Conservation (phyloP, 768 basidiomycete genomes). For the Phanerochaete carnosa region DNA sequence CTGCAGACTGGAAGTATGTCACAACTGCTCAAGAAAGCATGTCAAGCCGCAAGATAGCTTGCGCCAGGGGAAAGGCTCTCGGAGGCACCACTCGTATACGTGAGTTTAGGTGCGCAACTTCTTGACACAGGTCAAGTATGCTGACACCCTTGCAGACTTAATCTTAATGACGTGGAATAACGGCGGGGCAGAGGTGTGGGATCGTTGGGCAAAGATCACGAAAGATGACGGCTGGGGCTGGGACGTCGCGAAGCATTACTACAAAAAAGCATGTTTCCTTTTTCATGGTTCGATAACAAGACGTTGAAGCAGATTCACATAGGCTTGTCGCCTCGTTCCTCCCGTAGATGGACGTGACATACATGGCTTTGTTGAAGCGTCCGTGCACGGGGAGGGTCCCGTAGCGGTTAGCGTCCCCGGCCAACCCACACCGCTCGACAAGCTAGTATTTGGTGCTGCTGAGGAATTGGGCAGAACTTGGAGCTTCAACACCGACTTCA, state of each 20-base stretch:
- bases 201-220: conserved; percentile 21
- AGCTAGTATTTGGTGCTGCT: conserved; percentile 11
- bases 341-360: conserved; percentile 20
- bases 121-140: not conserved
- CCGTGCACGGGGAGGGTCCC: conserved; percentile 15
- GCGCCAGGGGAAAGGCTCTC: conserved; percentile 22
- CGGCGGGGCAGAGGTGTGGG: conserved; percentile 22
- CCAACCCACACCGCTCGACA: conserved; percentile 10
- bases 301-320: not conserved
- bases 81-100: conserved; percentile 25
- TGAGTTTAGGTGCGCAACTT: conserved; percentile 6
- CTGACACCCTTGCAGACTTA: conserved; percentile 17
- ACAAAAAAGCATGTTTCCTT: conserved; percentile 17
- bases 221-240: conserved; percentile 28
- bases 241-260: conserved; percentile 17
- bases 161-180: conserved; percentile 25
- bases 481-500: conserved; percentile 16
- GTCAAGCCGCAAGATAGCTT: conserved; percentile 14
- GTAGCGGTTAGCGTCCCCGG: conserved; percentile 15
- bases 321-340: conserved; percentile 13
- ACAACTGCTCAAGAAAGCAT: conserved; percentile 18
- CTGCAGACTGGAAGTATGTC: conserved; percentile 26
- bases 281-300: not conserved
- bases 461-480: conserved; percentile 6
- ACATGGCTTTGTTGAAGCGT: conserved; percentile 16